Evolutionary conservation across 371 early-diverging fungal genomes (phyloP), one percentile per base, ranked within the genome.

Genomic region (Lichtheimia hyalospora): DNA sequence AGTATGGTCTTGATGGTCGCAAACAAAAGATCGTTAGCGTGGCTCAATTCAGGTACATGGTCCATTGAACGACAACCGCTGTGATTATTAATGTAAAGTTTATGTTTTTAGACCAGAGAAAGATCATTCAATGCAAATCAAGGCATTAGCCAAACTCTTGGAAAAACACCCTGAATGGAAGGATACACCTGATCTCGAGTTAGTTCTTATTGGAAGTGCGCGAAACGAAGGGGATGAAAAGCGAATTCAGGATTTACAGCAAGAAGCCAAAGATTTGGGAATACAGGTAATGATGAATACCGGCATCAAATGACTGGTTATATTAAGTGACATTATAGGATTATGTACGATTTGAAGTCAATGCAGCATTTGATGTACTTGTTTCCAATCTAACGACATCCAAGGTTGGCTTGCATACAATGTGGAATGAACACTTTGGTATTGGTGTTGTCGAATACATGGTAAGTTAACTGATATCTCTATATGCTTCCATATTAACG

Each of bases 361-460:
- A 98, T 73, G 95, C 92, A 3, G 62, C 90, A 0, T 95, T 88
- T 72, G 64, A 74, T 39, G 75, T 75, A 4, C 80, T 96, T 0
- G 75, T 81, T 12, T 67, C 70, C 0, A 80, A 84, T 63, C 65
- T 96, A 14, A 68, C 77, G 2, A 64, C 54, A 10, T 83, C 89
- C n/a, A 76, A 78, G 50, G 74, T 96, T 41, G 99, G 97, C 0
- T 53, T 98, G 18, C 97, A 97, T 67, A 92, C 97, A 14, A 98
- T 98, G 99, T 79, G 83, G 74, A 90, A 97, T 64, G 99, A 98
- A 67, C 99, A 98, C 69, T 98, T 98, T 79, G 99, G 99, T 15
- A 98, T 98, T 64, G 89, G 92, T 21, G 86, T 97, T 43, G 94
- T 98, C 2, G 99, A 98, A 74, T 96, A 94, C 62, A 95, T 96